Base-by-base conservation (phyloP, 768 basidiomycete genomes). In the Macrolepiota albuminosa region DNA sequence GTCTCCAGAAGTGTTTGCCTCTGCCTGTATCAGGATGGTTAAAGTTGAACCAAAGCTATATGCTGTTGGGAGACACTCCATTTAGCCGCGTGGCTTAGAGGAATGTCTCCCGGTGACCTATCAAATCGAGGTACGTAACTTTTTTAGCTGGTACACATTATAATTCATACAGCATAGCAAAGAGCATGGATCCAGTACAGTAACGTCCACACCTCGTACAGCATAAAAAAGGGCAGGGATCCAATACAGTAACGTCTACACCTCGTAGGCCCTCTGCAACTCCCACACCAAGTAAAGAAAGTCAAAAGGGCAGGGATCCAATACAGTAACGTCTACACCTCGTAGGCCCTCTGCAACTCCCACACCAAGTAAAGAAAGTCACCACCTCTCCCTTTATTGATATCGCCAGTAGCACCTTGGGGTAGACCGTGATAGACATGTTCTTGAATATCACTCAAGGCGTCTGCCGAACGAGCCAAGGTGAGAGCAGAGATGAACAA, bases 401-500 rank as follows among this genome's bases (percentile, higher is more conserved):
- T 59, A 54, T 59, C 39, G 2, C 21, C 1, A 21, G 52, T 59
- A 7, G 56, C 42, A 31, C 47, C 40, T 42, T 24, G 16, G 29
- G 42, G 50, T 8, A 43, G 36, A 3, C 16, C 24, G 11, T 2
- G 3, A 29, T 40, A 54, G n/a, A 42, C 29, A 6, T 13, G 5
- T 18, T 40, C 11, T n/a, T 18, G 29, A 21, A 48, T 9, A 16
- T 54, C 49, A 45, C 6, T 3, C 18, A 21, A 9, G 21, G n/a
- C n/a, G 4, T 21, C 3, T 5, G 6, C 37, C 7, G 45, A 47
- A 10, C 58, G 58, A 47, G 13, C 33, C 18, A 59, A 36, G 6
- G 11, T 48, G 26, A 59, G 37, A 16, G 48, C n/a, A 43, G 58
- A 46, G 42, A 59, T 40, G 46, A 46, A 48, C 53, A 59, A 39